Evolutionary conservation across 306 rosid species (phyloP).

Genomic region (Trifolium dubium): DNA sequence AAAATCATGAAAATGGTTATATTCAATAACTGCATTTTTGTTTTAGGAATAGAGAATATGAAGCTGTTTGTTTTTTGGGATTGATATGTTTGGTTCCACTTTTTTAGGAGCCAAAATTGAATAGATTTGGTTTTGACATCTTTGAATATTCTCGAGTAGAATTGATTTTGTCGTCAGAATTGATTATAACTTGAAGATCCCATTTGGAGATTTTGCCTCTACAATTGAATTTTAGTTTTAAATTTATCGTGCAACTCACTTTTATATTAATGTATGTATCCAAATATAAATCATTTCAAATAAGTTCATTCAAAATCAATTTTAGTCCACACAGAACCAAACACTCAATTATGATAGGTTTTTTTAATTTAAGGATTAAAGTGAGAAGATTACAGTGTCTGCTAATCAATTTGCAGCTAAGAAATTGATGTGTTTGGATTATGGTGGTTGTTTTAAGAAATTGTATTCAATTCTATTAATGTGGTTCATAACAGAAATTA

Average conservation of each 20-base stretch:
- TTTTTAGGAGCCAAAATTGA: not conserved
- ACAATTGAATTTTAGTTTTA: not conserved
- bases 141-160: not conserved
- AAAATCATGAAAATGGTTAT: constrained; percentile 15
- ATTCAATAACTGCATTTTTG: constrained; percentile 15
- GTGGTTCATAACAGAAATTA: constrained; percentile 70
- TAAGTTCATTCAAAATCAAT: no score
- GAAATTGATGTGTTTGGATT: constrained; percentile 30
- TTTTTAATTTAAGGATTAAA: not conserved
- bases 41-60: constrained; percentile 14
- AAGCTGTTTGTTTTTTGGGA: not conserved
- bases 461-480: constrained; percentile 14
- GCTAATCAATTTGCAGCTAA: constrained; percentile 21
- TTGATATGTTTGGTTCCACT: not conserved
- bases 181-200: not conserved
- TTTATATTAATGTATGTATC: no score
- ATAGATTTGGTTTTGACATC: not conserved
- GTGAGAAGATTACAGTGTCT: not conserved
- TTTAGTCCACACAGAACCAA: no score
- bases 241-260: not conserved
- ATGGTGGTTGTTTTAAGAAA: constrained; percentile 15
- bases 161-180: not conserved
- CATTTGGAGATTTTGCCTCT: not conserved
- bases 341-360: not conserved
- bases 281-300: not conserved